A percentile compares a stretch with the other conserved stretches of the same genome.
Conservation (phyloP, 228 moss, liverwort and hornwort genomes). For the Sphagnum magellanicum region DNA sequence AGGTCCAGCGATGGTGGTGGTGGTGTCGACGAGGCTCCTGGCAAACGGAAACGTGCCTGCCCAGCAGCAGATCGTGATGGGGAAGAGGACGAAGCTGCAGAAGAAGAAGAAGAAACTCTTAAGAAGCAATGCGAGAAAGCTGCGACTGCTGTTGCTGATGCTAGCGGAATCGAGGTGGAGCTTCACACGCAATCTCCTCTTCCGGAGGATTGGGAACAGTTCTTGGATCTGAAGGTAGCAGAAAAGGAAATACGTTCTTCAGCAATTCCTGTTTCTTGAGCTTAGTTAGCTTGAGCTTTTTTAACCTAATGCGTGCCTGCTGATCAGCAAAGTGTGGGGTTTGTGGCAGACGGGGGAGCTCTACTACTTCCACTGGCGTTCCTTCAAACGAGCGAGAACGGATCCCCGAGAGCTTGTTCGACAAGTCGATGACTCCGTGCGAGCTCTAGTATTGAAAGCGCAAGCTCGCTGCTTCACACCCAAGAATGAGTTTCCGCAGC, state of each 20-base stretch:
- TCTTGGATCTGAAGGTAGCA: conserved; percentile 38
- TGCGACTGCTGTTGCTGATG: neutral
- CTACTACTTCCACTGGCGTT: conserved; percentile 54
- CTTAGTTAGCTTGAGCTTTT: no score
- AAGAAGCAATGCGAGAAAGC: no score
- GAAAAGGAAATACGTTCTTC: no score
- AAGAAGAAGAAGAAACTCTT: no score
- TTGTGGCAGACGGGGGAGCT: conserved; percentile 47
- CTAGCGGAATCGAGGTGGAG: conserved; percentile 22
- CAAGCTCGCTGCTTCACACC: no score
- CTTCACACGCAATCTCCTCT: conserved; percentile 41
- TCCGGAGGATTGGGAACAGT: conserved; percentile 55
- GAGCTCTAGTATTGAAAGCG: conserved; percentile 19
- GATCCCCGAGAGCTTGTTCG: conserved; percentile 45
- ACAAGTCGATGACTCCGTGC: conserved; percentile 35
- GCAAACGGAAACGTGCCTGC: conserved; percentile 24
- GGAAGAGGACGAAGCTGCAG: neutral
- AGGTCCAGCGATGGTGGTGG: conserved; percentile 27
- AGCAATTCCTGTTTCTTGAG: no score
- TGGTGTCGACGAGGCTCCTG: conserved; percentile 9
- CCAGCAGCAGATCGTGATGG: conserved; percentile 7
- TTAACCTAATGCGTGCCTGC: no score
- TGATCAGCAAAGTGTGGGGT: no score
- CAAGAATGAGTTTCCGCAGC: no score
- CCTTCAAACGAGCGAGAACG: conserved; percentile 41